phyloP scores from a whole-genome alignment of 75 land plant species.

The Picea sitchensis region DNA sequence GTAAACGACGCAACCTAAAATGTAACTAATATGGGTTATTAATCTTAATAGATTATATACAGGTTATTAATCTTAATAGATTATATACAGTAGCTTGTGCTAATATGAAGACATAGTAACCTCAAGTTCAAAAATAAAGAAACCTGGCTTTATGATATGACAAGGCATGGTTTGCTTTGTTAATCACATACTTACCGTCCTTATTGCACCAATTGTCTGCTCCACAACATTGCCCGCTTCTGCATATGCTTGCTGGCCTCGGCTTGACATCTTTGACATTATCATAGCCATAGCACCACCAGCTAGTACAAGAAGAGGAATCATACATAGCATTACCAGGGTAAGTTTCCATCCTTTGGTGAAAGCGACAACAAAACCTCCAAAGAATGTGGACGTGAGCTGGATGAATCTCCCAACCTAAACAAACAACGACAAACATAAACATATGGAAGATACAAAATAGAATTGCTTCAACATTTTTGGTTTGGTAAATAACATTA shows the following conservation, averaged over 20 bases:
- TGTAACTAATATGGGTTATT: not conserved
- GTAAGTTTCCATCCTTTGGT: constrained; percentile 59
- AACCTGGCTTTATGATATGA: too few relatives aligned
- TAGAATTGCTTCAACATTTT: too few relatives aligned
- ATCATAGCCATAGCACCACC: constrained; percentile 40
- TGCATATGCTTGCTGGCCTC: constrained; percentile 59
- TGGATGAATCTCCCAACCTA: constrained; percentile 72
- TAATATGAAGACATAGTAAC: too few relatives aligned
- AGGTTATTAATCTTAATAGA: too few relatives aligned
- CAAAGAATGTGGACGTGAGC: constrained; percentile 40
- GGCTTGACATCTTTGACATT: constrained; percentile 34
- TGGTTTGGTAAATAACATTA: too few relatives aligned
- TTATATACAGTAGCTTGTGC: too few relatives aligned
- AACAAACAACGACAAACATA: constrained; percentile 13
- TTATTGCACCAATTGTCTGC: constrained; percentile 56
- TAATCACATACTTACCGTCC: constrained; percentile 47
- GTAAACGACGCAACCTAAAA: constrained; percentile 84
- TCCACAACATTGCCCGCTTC: constrained; percentile 57
- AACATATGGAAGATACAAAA: not conserved
- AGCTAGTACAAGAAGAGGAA: constrained; percentile 44
- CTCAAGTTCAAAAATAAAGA: too few relatives aligned
- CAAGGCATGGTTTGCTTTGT: not conserved
- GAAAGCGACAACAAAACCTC: constrained; percentile 59
- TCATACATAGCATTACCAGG: constrained; percentile 41
- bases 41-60: too few relatives aligned